Evolutionary conservation across 2,329 filamentous ascomycete species (phyloP).

Genomic region (Amphichorda felina): DNA sequence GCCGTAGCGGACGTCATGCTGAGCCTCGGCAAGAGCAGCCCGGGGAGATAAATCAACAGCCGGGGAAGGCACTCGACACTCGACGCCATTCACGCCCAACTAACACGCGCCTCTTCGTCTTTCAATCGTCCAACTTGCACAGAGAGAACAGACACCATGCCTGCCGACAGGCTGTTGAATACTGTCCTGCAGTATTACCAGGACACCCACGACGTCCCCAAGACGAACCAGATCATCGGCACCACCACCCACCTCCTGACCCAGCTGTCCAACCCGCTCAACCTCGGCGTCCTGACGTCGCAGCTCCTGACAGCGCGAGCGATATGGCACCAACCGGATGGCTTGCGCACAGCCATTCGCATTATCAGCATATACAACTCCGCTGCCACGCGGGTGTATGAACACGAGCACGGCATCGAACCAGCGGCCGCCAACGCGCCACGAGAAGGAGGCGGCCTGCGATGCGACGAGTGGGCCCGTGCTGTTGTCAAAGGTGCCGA

Average conservation of each 20-base stretch:
- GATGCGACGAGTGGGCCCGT: conserved; percentile 41
- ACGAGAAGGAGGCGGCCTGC: conserved; percentile 28
- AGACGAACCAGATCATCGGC: conserved; percentile 46
- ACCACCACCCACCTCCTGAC: conserved; percentile 58
- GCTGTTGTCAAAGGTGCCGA: conserved; percentile 47
- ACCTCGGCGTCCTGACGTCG: conserved; percentile 60
- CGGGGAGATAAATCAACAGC: too few relatives aligned
- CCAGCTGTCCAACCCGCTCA: conserved; percentile 61
- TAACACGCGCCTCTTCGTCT: too few relatives aligned
- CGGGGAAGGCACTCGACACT: too few relatives aligned
- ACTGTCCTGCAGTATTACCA: conserved; percentile 51
- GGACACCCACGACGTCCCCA: conserved; percentile 35
- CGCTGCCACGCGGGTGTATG: conserved; percentile 43
- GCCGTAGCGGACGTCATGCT: too few relatives aligned
- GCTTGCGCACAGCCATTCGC: conserved; percentile 49
- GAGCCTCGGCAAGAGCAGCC: too few relatives aligned
- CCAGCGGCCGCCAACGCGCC: conserved; percentile 10
- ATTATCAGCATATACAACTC: conserved; percentile 63
- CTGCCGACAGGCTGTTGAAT: conserved; percentile 54
- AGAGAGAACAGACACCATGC: conserved; percentile 30
- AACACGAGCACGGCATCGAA: conserved; percentile 27
- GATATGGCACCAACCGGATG: conserved; percentile 52
- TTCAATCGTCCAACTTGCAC: too few relatives aligned
- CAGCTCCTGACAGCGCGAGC: conserved; percentile 62
- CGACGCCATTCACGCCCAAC: too few relatives aligned